Evolutionary conservation across 352 stramenopile species (phyloP).

Genomic region (Peronosclerospora sorghi): DNA sequence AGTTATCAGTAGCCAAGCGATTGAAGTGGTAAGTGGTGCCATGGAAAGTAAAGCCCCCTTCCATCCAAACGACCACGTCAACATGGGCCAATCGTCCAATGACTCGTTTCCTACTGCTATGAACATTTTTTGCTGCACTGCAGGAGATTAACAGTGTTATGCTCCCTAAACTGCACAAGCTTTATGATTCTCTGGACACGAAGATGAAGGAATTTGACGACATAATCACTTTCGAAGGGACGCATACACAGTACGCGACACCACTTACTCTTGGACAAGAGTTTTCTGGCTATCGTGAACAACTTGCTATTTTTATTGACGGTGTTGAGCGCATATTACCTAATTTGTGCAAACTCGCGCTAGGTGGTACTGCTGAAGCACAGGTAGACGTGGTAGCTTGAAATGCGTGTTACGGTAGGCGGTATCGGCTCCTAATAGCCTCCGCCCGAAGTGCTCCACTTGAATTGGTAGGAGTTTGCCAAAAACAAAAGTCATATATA

Average conservation of each 20-base stretch:
- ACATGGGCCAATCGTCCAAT: too few relatives aligned
- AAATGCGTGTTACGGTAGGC: too few relatives aligned
- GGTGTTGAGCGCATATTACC: too few relatives aligned
- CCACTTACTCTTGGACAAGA: slow-evolving; percentile 95
- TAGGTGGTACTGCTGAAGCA: too few relatives aligned
- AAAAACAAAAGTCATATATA: too few relatives aligned
- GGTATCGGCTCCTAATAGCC: too few relatives aligned
- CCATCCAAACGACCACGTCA: slow-evolving; percentile 97
- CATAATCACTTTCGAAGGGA: slow-evolving; percentile 97
- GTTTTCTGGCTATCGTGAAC: too few relatives aligned
- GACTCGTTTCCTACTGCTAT: slow-evolving; percentile 95
- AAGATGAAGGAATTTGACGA: slow-evolving; percentile 87
- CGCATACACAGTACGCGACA: slow-evolving; percentile 92
- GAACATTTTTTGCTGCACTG: slow-evolving; percentile 91
- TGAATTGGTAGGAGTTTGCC: too few relatives aligned
- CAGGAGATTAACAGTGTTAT: slow-evolving; percentile 76
- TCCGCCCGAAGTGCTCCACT: too few relatives aligned
- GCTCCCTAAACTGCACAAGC: slow-evolving; percentile 56
- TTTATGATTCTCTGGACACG: slow-evolving; percentile 73
- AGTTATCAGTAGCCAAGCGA: slow-evolving; percentile 63
- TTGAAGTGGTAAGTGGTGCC: slow-evolving; percentile 36
- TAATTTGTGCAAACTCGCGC: too few relatives aligned
- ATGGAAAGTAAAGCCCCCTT: slow-evolving; percentile 50
- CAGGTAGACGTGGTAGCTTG: too few relatives aligned
- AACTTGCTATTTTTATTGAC: slow-evolving; percentile 86